phyloP scores from a whole-genome alignment of 2,329 filamentous ascomycete species.

The Aspergillus vadensis region DNA sequence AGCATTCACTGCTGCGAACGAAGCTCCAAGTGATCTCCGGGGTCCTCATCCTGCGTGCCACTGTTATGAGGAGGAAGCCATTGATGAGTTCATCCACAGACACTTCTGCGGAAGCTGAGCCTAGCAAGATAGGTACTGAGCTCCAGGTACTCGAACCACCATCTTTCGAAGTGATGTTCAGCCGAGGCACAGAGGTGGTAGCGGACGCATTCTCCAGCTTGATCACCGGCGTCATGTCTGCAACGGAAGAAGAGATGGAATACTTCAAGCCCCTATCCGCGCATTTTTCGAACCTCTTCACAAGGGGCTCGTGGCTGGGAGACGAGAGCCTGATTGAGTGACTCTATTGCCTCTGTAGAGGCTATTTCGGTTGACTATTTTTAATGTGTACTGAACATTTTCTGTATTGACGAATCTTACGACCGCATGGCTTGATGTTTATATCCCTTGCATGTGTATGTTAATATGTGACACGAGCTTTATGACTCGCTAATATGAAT shows the following conservation, averaged over 20 bases:
- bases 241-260: neutral
- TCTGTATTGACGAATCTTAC: no score
- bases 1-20: neutral
- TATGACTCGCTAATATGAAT: neutral
- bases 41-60: constrained; percentile 6
- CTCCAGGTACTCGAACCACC: neutral
- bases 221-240: neutral
- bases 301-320: neutral
- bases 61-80: neutral
- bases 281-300: neutral
- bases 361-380: neutral
- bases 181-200: neutral
- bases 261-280: neutral
- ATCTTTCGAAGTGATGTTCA: neutral
- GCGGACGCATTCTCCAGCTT: neutral
- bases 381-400: neutral
- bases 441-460: neutral
- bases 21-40: constrained; percentile 10
- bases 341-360: neutral
- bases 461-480: neutral
- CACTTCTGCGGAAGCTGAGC: neutral
- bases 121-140: neutral
- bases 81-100: neutral
- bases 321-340: neutral
- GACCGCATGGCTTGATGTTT: neutral